Conservation (phyloP, 306 rosid genomes). For the Ceratonia siliqua region DNA sequence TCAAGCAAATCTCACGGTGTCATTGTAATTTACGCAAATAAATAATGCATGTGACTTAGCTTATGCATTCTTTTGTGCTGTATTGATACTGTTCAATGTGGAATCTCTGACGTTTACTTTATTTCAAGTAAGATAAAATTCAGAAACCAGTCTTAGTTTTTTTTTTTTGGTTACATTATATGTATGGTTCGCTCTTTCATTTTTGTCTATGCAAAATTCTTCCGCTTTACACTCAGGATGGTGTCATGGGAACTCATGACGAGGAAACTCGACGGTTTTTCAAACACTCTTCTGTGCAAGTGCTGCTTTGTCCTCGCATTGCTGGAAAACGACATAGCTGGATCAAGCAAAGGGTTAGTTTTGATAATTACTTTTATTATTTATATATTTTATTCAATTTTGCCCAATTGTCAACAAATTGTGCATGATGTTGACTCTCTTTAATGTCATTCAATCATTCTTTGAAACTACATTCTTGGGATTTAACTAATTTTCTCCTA, state of each 20-base stretch:
- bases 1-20: not conserved
- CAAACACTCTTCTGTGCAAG: constrained; percentile 92
- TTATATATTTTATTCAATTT: not conserved
- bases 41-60: not conserved
- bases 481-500: constrained; percentile 6
- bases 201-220: constrained; percentile 16
- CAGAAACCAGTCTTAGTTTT: not conserved
- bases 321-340: constrained; percentile 95
- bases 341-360: constrained; percentile 77
- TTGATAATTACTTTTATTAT: constrained; percentile 1
- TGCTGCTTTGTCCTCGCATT: constrained; percentile 82
- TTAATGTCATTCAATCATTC: not conserved
- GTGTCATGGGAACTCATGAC: constrained; percentile 96
- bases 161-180: not conserved
- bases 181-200: constrained; percentile 1
- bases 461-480: constrained; percentile 9
- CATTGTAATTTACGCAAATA: not conserved
- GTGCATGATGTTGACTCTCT: not conserved
- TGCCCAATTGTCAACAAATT: constrained; percentile 8
- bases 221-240: constrained; percentile 65
- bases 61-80: not conserved
- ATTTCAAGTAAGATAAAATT: constrained; percentile 22
- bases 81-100: not conserved
- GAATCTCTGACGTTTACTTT: constrained; percentile 12
- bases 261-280: constrained; percentile 95